Percentiles rank a stretch among this genome's conserved stretches.
Evolutionary conservation across 192 early-diverging fungal species (phyloP).

Genomic region (Entomortierella beljakovae): DNA sequence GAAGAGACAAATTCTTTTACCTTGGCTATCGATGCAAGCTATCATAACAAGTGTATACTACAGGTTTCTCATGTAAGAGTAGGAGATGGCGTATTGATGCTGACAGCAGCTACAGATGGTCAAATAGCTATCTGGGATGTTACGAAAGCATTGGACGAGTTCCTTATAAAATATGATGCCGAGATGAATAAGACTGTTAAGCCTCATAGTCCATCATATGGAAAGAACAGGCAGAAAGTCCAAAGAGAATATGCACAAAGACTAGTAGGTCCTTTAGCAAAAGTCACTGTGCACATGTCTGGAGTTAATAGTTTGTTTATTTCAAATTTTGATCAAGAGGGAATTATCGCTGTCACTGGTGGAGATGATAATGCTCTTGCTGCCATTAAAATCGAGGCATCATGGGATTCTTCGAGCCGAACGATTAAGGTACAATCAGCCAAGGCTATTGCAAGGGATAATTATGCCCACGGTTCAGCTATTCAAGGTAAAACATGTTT

Average conservation of each 20-base stretch:
- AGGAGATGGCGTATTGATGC: constrained; percentile 56
- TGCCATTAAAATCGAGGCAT: constrained; percentile 29
- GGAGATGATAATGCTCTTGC: constrained; percentile 82
- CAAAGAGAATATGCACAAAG: constrained; percentile 20
- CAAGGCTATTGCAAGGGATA: constrained; percentile 32
- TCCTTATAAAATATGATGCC: constrained; percentile 9
- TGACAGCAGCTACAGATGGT: constrained; percentile 69
- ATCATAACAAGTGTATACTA: constrained; percentile 74
- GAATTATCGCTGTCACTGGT: constrained; percentile 68
- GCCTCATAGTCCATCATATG: constrained; percentile 7
- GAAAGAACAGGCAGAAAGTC: constrained; percentile 20
- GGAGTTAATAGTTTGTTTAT: constrained; percentile 81
- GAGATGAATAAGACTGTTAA: constrained; percentile 5
- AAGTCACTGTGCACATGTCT: constrained; percentile 67
- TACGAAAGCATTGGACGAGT: constrained; percentile 30
- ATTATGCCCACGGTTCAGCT: constrained; percentile 75
- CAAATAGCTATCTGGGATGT: constrained; percentile 66
- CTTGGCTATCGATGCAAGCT: constrained; percentile 58
- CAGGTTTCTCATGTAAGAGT: constrained; percentile 59
- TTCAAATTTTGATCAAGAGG: constrained; percentile 7
- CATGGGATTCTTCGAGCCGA: constrained; percentile 2
- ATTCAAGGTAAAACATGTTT: constrained; percentile 64
- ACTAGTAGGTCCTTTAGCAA: constrained; percentile 5
- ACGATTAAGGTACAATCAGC: not conserved
- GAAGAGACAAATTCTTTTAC: constrained; percentile 61